Conservation (phyloP, 2,329 filamentous ascomycete species). For the Hortaea sp. region DNA sequence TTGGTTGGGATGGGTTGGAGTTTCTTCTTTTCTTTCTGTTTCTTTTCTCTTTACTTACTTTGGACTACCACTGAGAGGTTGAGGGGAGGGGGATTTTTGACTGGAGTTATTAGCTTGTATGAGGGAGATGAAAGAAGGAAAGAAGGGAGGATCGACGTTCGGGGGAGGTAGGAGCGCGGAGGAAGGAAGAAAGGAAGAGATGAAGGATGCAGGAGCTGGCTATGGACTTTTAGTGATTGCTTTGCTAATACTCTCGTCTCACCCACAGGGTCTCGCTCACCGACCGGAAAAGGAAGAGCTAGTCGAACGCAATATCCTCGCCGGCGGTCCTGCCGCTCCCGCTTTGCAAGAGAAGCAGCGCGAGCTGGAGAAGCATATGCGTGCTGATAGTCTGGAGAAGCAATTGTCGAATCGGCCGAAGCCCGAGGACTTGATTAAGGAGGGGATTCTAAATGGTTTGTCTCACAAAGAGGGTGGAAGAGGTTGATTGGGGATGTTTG, state of each 20-base stretch:
- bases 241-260: neutral
- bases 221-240: too few species aligned
- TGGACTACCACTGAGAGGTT: too few species aligned
- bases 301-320: slow-evolving; percentile 80
- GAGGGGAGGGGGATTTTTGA: too few species aligned
- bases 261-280: slow-evolving; percentile 44
- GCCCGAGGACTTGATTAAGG: slow-evolving; percentile 65
- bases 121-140: too few species aligned
- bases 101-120: too few species aligned
- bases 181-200: too few species aligned
- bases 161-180: too few species aligned
- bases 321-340: slow-evolving; percentile 66
- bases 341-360: slow-evolving; percentile 69
- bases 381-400: slow-evolving; percentile 75
- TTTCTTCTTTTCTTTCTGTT: too few species aligned
- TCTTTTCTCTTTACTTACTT: too few species aligned
- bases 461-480: neutral
- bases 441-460: slow-evolving; percentile 57
- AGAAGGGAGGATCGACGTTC: too few species aligned
- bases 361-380: slow-evolving; percentile 82
- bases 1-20: too few species aligned
- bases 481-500: neutral
- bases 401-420: slow-evolving; percentile 70
- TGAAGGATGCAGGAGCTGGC: too few species aligned
- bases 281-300: slow-evolving; percentile 63